Percentiles rank a stretch among this genome's conserved stretches.
These are phyloP conservation scores for Paramecium sexaurelia DNA, from an alignment of 73 alveolate species.

Conservation along the genomic window DNA sequence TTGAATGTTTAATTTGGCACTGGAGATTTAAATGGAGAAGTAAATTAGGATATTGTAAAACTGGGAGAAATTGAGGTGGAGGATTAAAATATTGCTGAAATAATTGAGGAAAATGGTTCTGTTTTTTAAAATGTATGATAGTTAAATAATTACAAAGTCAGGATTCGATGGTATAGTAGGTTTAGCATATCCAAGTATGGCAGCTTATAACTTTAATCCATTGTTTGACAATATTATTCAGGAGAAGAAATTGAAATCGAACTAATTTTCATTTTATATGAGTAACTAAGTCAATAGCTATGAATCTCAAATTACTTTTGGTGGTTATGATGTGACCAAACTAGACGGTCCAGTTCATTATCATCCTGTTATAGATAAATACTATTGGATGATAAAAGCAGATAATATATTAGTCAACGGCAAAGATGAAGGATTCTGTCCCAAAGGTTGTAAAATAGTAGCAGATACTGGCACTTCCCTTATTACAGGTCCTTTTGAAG, in stretches of 20 bases:
- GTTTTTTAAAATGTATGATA: conserved; percentile 71
- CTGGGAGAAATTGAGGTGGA: conserved; percentile 70
- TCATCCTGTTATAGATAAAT: conserved; percentile 77
- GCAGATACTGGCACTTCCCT: conserved; percentile 86
- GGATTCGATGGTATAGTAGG: conserved; percentile 79
- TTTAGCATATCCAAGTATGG: conserved; percentile 79
- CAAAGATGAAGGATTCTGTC: conserved; percentile 69
- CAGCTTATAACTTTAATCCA: conserved; percentile 76
- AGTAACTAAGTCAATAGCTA: conserved; percentile 50
- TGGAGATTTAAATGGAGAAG: conserved; percentile 74
- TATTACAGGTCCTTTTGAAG: conserved; percentile 78
- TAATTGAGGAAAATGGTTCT: conserved; percentile 77
- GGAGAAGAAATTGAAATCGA: conserved; percentile 64
- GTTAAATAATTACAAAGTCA: conserved; percentile 30
- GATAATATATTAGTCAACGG: conserved; percentile 79
- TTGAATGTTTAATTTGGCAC: conserved; percentile 65
- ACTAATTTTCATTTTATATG: conserved; percentile 76
- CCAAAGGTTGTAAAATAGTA: conserved; percentile 74
- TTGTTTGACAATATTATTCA: conserved; percentile 76
- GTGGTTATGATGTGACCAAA: conserved; percentile 67
- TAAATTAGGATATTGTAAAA: conserved; percentile 68
- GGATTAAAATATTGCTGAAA: conserved; percentile 76
- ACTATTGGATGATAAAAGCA: conserved; percentile 80
- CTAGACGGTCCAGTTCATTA: conserved; percentile 71
- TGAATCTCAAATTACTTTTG: conserved; percentile 75